Evolutionary conservation across 2,329 filamentous ascomycete genomes (phyloP), one percentile per base, ranked within the genome.

Genomic region (Cordyceps tenuipes): DNA sequence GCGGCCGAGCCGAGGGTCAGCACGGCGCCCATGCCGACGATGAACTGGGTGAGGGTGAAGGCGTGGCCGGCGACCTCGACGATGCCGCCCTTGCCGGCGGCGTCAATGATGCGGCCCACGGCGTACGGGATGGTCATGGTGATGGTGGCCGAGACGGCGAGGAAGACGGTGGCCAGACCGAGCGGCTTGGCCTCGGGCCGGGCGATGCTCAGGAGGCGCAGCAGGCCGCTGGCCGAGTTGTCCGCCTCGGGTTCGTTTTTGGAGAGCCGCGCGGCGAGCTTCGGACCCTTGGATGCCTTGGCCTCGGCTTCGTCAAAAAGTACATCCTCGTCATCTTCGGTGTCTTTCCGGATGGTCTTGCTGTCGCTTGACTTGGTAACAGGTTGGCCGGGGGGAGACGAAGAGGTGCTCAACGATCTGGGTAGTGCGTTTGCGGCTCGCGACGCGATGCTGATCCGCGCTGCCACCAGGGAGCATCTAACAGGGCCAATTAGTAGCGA

Each of bases 81-180:
- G 23, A 80, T 77, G 9, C 83, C 77, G 43, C 83, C 80, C 68
- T 91, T 88, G 12, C 91, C 94, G 9, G 93, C 91, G 57, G 94
- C 84, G 74, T 99, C 94, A 71, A 99, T 79, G 63, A 99, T 95
- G 70, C 91, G 94, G 60, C 94, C 94, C 64, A 99, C 96, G 0
- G 92, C 96, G 71, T 97, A 96, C 1, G 94, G 94, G 62, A 99
- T 90, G 2, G 91, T 92, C 89, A 99, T 96, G 61, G 92, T 96
- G 66, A 99, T 91, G 54, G 85, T 83, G 3, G 93, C 97, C n/a
- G 93, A 97, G 63, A 97, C 80, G 62, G 97, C 79, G 53, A 99
- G 80, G 69, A 96, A 89, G 59, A 88, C 72, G 71, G 97, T 93
- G 3, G 94, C 95, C 63, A 88, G 74, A 5, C 79, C 81, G 15